Evolutionary conservation across 2,329 filamentous ascomycete species (phyloP), one percentile per base, ranked within the genome.

Genomic region (Colletotrichum cuscutae): DNA sequence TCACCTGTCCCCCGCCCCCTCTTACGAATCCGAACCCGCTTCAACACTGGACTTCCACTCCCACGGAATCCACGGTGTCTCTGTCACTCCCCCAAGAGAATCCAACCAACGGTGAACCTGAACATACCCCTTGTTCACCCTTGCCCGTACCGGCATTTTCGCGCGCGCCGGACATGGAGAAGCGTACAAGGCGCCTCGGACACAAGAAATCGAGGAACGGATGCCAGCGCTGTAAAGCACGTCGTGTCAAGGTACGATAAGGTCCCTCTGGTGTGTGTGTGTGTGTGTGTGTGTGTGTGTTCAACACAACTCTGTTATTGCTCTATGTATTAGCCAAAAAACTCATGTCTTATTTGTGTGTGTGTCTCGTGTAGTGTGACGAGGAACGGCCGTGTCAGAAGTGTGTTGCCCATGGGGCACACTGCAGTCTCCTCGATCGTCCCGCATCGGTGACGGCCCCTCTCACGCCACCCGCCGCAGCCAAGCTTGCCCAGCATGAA

Each of bases 351-450:
- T 57, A 4, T 42, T 19, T 42, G 37, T 42, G 19, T 26, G 11
- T 35, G 13, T 28, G 13, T 49, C 7, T 49, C 37, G 12, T 22
- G 13, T 32, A 72, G 70, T 72, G 70, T 42, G 81, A 84, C 58
- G 82, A 84, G 73, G 77, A 77, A 5, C 76, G 76, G 5, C 82
- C 82, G 3, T 84, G 82, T 70, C 77, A 75, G 11, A 80, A 81
- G 4, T 84, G 82, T 62, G 74, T 79, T 11, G 78, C 80, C 57
- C 82, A 84, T 68, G 77, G 77, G n/a, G 75, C 82, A 4, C 72
- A 78, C 12, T 84, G 82, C 73, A 80, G 81, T 62, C 59, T 72
- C 0, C 5, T 72, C 19, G 70, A 72, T 22, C 30, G 32, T 46
- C 70, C 54, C 26, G 26, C 57, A 24, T 28, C 58, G 9, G 26